Evolutionary conservation across 306 rosid genomes (phyloP).

Genomic region (Calophaca sinica): DNA sequence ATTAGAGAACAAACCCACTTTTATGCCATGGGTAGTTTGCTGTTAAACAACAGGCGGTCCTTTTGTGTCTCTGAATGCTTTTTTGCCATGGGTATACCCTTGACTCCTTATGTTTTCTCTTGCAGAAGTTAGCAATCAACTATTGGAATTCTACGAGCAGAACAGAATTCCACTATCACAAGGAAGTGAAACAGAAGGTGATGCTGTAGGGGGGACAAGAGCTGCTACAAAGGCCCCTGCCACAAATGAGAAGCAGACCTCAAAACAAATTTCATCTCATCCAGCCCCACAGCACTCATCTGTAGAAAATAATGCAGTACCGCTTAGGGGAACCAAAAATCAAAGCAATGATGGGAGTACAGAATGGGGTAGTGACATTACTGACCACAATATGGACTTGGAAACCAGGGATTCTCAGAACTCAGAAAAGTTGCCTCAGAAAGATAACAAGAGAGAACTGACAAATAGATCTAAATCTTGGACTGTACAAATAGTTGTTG

Average conservation of each 20-base stretch:
- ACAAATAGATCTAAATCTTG: constrained; percentile 33
- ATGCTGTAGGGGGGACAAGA: constrained; percentile 58
- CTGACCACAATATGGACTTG: constrained; percentile 62
- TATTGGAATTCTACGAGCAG: constrained; percentile 92
- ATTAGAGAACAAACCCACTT: not conserved
- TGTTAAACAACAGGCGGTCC: constrained; percentile 30
- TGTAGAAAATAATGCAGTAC: constrained; percentile 43
- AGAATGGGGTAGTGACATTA: constrained; percentile 45
- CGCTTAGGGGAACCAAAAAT: constrained; percentile 49
- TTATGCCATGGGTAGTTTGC: constrained; percentile 32
- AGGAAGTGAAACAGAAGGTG: constrained; percentile 73
- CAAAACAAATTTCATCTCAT: constrained; percentile 40
- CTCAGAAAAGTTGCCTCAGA: constrained; percentile 46
- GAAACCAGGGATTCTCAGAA: constrained; percentile 62
- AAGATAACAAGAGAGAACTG: constrained; percentile 47
- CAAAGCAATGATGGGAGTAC: constrained; percentile 70
- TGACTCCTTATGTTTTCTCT: constrained; percentile 28
- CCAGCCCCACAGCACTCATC: constrained; percentile 40
- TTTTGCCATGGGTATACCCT: constrained; percentile 15
- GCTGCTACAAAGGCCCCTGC: constrained; percentile 57
- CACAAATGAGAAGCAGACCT: constrained; percentile 56
- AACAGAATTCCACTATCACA: constrained; percentile 68
- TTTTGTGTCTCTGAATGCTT: constrained; percentile 32
- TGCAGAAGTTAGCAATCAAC: constrained; percentile 97
- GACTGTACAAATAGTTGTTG: not conserved